Evolutionary conservation across 2,329 filamentous ascomycete species (phyloP).

Genomic region (Talaromyces sp.): DNA sequence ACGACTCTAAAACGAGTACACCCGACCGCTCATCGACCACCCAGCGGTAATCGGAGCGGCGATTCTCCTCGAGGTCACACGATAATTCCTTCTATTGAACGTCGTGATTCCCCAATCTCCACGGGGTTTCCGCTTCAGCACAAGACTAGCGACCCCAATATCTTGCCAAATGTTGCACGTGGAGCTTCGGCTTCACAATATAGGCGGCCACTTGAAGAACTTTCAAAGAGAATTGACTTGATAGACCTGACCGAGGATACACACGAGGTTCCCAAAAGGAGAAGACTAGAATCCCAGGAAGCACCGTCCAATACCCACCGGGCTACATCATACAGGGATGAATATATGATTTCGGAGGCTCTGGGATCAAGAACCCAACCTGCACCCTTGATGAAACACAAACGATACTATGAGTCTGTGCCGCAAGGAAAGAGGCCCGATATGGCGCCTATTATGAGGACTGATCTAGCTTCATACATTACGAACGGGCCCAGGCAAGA

Average conservation of each 20-base stretch:
- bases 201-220: constrained; percentile 27
- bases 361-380: background rate
- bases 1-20: constrained; percentile 24
- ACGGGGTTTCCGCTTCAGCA: background rate
- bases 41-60: constrained; percentile 23
- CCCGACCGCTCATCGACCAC: constrained; percentile 21
- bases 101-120: constrained; percentile 23
- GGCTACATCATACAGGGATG: constrained; percentile 7
- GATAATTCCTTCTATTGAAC: constrained; percentile 40
- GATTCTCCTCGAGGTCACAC: constrained; percentile 29
- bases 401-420: background rate
- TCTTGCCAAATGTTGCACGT: constrained; percentile 26
- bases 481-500: constrained; percentile 16
- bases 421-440: background rate
- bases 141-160: constrained; percentile 3
- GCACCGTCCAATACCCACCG: constrained; percentile 16
- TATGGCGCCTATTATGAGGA: constrained; percentile 6
- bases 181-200: constrained; percentile 34
- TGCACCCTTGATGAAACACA: background rate
- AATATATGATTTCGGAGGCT: constrained; percentile 18
- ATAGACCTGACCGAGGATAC: constrained; percentile 28
- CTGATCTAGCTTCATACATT: background rate
- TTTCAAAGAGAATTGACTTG: constrained; percentile 24
- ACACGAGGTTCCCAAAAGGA: constrained; percentile 34
- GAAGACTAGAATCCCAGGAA: constrained; percentile 32